Evolutionary conservation across 139 green algal species (phyloP), one percentile per base, ranked within the genome.

Genomic region (Medakamo hakoo): DNA sequence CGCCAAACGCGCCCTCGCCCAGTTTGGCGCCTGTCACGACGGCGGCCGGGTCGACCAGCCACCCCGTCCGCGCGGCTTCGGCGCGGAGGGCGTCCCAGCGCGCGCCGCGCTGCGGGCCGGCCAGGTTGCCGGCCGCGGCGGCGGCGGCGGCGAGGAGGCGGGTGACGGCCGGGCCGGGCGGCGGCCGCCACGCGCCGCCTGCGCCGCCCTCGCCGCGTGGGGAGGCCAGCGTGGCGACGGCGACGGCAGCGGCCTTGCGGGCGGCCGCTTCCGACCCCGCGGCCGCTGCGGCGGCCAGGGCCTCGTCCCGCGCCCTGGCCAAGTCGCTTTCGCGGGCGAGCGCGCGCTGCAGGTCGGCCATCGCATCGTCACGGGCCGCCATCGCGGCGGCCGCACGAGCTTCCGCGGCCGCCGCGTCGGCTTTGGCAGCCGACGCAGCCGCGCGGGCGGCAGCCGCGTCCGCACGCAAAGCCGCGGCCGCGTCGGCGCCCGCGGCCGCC

Each of bases 1-100:
- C 74, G 22, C 87, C 86, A 75, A 92, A 94, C 3, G 74, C 65
- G 32, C 82, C 82, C 16, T 76, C 72, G 29, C 87, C 87, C 62
- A 93, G 65, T 20, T 76, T 56, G 2, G 65, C 57, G 0, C 82
- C 82, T 29, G 90, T 23, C 27, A 72, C 49, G 23, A 84, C 68
- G 57, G 80, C 49, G 3, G 26, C 29, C 5, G 71, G 63, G 30
- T 73, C 57, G 1, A 78, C 69, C 31, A 80, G 72, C 67, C 66
- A 72, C 27, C 76, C 48, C 31, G 40, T 16, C 40, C 9, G 9
- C 40, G 40, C 40, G 40, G 9, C 40, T 21, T 16, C 9, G 40
- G 9, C 40, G 40, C 40, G 40, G 9, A 52, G 9, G 40, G 40
- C 40, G 16, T 52, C 40, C 40, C 40, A 52, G 40, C 9, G 9